Base-by-base conservation (phyloP, 2,329 filamentous ascomycete species). In the Ophiostoma sp. region DNA sequence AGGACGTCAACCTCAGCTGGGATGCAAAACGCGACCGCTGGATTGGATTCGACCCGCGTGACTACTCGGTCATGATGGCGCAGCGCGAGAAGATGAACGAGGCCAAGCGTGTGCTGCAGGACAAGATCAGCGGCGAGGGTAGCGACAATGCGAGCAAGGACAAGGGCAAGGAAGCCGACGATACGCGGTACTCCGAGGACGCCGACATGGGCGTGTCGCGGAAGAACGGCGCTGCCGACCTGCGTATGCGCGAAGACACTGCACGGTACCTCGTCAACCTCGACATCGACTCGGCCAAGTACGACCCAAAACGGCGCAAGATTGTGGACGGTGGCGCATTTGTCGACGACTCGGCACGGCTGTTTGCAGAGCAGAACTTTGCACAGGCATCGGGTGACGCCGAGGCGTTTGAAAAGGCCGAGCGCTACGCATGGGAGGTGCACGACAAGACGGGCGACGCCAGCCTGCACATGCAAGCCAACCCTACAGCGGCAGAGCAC, bases 21-120 rank as follows among this genome's bases (percentile, higher is more conserved):
- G 96, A 99, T 79, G 95, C 95, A 31, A 99, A 99, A 83, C 86
- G 95, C 75, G 95, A 99, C 81, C 88, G 94, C 62, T 99, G 95
- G 94, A 97, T 97, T 77, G 94, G 94, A n/a, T 99, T 96, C 79
- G 94, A 98, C 78, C 83, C 93, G 0, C 88, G 87, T 74, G 92
- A 98, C 79, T 98, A 97, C 78, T 85, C 87, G 72, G 84, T 87
- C 72, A 92, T 98, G n/a, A 89, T 98, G 57, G 89, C 96, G 68
- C 92, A 97, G 75, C 97, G 91, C 79, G 90, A 95, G 73, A 87
- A 94, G 77, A 83, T 97, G 79, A 94, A 97, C 77, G 87, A 90
- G 74, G 81, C 97, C 73, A 81, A 85, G n/a, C 82, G 85, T 75
- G 81, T 81, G 73, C 76, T 84, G 73, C 80, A 79, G 31, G 78